Base-by-base conservation (phyloP, 371 early-diverging fungal genomes). In the Mucor racemosus region DNA sequence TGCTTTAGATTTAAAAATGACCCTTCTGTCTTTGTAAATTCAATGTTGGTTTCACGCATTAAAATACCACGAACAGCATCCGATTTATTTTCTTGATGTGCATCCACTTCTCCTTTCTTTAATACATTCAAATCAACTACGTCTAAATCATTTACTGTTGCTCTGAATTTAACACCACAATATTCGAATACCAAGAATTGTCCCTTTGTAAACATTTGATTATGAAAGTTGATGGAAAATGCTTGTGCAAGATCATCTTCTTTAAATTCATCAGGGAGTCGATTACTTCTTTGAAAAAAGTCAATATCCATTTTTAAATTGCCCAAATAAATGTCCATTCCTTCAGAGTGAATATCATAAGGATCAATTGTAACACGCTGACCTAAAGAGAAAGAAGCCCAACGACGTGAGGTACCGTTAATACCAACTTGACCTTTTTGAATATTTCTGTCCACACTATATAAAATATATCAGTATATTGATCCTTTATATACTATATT, bases 121-220 rank as follows among this genome's bases (percentile, higher is more conserved):
- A 91, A 72, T 5, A 84, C 76, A 26, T 87, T 87, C 35, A 89
- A 68, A 65, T 91, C 87, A n/a, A 91, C 87, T 1, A 85, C 84
- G 11, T 89, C 89, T 39, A 91, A 55, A 44, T 80, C 73, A 13
- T 66, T 77, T 15, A 92, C 86, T 0, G 80, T 74, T 41, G 88
- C 78, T 58, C 82, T 68, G 33, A 97, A 76, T 42, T 91, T 90
- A 55, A 88, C 73, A 7, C 95, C 96, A 58, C 89, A 88, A 75
- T 89, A 95, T 58, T 97, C 97, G 65, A 96, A 88, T 3, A 91
- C 86, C 39, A 95, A 60, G 5, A 83, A 79, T 76, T 94, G 93
- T 10, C 90, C 90, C 5, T 73, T 76, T 10, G 88, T 75, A 66
- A 95, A 92, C 26, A 95, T 88, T 81, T 95, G 93, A 58, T 88